Percentiles rank a stretch among this genome's conserved stretches.
These are phyloP conservation scores for Uncinocarpus reesii DNA, from an alignment of 2,329 filamentous ascomycete genomes.

Conservation along the genomic window DNA sequence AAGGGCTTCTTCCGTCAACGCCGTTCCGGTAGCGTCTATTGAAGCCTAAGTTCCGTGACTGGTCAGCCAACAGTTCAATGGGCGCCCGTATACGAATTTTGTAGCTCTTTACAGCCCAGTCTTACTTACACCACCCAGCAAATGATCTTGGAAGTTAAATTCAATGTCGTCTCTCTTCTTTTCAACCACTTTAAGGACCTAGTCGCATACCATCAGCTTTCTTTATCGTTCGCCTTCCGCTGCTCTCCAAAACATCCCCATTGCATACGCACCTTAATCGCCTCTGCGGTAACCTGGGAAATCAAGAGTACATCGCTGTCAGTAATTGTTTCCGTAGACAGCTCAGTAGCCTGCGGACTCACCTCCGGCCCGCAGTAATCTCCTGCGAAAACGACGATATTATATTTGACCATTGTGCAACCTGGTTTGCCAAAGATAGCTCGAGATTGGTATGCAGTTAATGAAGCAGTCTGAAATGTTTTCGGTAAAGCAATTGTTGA, in stretches of 20 bases:
- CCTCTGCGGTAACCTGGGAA: constrained; percentile 65
- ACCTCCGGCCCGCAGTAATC: constrained; percentile 69
- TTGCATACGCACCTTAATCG: constrained; percentile 56
- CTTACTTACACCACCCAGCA: constrained; percentile 75
- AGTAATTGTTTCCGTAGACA: background rate
- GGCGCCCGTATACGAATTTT: background rate
- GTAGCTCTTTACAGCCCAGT: background rate
- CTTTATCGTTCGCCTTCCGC: background rate
- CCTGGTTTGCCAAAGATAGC: background rate
- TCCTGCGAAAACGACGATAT: constrained; percentile 70
- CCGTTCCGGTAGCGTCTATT: constrained; percentile 68
- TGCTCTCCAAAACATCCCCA: background rate
- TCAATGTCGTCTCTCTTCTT: constrained; percentile 58
- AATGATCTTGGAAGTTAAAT: constrained; percentile 83
- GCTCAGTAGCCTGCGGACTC: background rate
- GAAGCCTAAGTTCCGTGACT: constrained; percentile 52
- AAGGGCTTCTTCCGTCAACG: constrained; percentile 75
- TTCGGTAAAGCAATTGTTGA: background rate
- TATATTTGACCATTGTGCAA: constrained; percentile 37
- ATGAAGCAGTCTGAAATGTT: background rate
- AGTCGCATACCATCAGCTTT: constrained; percentile 3
- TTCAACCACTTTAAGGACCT: constrained; percentile 74
- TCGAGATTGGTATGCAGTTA: background rate
- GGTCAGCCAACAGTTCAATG: background rate
- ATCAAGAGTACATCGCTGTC: background rate